These are phyloP conservation scores for Blastomyces emzantsi DNA, from an alignment of 2,329 filamentous ascomycete genomes.

Conservation along the genomic window DNA sequence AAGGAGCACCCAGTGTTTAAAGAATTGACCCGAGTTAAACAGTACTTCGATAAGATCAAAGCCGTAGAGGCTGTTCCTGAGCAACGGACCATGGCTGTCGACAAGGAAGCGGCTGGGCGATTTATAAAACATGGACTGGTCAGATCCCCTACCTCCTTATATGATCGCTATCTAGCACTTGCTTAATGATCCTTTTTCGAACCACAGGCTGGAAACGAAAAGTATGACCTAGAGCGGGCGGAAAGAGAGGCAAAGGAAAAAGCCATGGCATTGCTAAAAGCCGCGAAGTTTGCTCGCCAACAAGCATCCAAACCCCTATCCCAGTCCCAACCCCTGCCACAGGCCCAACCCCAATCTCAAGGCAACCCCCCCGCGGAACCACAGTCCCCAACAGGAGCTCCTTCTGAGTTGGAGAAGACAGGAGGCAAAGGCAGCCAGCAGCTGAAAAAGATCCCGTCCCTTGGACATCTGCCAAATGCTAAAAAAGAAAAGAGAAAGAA, in stretches of 20 bases:
- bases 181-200: neutral
- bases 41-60: conserved; percentile 91
- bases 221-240: conserved; percentile 43
- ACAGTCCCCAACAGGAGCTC: neutral
- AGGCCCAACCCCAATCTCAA: conserved; percentile 16
- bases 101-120: conserved; percentile 69
- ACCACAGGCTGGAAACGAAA: conserved; percentile 40
- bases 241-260: conserved; percentile 44
- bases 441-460: neutral
- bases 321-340: conserved; percentile 8
- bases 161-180: conserved; percentile 12
- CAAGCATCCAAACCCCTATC: conserved; percentile 17
- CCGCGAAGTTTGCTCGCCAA: conserved; percentile 36
- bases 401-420: neutral
- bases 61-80: conserved; percentile 55
- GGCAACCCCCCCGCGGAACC: conserved; percentile 1
- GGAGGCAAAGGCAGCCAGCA: neutral
- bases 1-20: conserved; percentile 75
- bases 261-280: conserved; percentile 42
- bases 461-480: conserved; percentile 7
- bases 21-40: conserved; percentile 76
- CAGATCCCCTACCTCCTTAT: conserved; percentile 23
- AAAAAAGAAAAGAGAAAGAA: conserved; percentile 23
- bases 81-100: conserved; percentile 50
- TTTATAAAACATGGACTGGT: conserved; percentile 77